These are phyloP conservation scores for Alternaria angustiovoidea DNA, from an alignment of 2,329 filamentous ascomycete genomes.

Conservation along the genomic window DNA sequence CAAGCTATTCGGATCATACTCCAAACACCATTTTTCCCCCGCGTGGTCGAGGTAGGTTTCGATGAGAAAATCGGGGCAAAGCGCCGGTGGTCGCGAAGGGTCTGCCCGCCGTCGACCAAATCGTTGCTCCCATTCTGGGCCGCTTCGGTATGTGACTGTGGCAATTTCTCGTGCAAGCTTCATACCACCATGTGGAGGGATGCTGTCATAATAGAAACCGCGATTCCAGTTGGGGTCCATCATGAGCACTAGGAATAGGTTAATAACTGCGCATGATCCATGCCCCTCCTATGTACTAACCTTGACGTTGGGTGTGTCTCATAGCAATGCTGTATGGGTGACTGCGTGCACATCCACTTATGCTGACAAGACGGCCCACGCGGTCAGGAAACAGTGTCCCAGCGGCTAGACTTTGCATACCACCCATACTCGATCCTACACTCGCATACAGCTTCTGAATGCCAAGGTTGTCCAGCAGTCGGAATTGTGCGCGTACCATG, in stretches of 20 bases:
- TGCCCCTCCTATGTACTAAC: conserved; percentile 32
- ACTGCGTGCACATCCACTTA: conserved; percentile 91
- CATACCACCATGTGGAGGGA: conserved; percentile 96
- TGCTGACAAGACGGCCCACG: conserved; percentile 82
- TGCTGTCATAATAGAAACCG: conserved; percentile 82
- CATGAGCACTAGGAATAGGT: conserved; percentile 74
- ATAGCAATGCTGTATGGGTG: conserved; percentile 99
- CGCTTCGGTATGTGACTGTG: conserved; percentile 95
- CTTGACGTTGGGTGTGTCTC: conserved; percentile 94
- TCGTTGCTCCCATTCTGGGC: conserved; percentile 95
- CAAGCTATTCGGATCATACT: conserved; percentile 94
- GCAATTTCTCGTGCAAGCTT: conserved; percentile 97
- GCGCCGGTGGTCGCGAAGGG: conserved; percentile 80
- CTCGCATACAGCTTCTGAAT: conserved; percentile 86
- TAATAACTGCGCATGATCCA: conserved; percentile 5
- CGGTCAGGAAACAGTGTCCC: conserved; percentile 84
- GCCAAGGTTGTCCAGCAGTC: conserved; percentile 79
- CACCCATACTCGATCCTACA: conserved; percentile 96
- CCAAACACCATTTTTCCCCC: conserved; percentile 96
- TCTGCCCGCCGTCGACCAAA: conserved; percentile 91
- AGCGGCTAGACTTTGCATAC: conserved; percentile 94
- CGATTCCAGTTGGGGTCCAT: conserved; percentile 98
- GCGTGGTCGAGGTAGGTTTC: conserved; percentile 98
- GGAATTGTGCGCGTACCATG: conserved; percentile 96
- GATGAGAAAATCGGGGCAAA: conserved; percentile 98